A percentile compares a stretch with the other conserved stretches of the same genome.
phyloP scores from a whole-genome alignment of 2,329 filamentous ascomycete species.

The Cercospora janseana region DNA sequence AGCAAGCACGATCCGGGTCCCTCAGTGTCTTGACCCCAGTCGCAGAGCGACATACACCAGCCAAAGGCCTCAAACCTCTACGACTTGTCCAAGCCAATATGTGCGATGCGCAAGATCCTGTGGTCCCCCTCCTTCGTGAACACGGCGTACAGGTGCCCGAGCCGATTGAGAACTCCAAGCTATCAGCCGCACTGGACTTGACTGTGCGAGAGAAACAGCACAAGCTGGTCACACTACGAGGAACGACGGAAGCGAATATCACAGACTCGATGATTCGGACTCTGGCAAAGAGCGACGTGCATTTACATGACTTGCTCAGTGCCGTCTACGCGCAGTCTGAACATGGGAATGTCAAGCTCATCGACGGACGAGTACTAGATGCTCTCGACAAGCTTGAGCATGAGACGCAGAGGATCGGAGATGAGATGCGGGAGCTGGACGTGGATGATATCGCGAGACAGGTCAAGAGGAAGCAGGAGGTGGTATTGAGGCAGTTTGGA shows the following conservation, averaged over 20 bases:
- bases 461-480: conserved; percentile 26
- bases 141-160: conserved; percentile 31
- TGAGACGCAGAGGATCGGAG: conserved; percentile 40
- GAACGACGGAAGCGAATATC: conserved; percentile 35
- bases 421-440: conserved; percentile 40
- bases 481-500: conserved; percentile 13
- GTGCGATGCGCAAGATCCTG: conserved; percentile 34
- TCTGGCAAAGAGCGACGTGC: conserved; percentile 39
- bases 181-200: conserved; percentile 31
- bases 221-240: conserved; percentile 39
- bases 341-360: conserved; percentile 23
- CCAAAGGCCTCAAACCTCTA: conserved; percentile 35
- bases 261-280: conserved; percentile 39
- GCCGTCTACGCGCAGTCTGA: conserved; percentile 41
- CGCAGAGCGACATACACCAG: conserved; percentile 19
- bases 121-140: conserved; percentile 31
- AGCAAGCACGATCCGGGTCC: conserved; percentile 14
- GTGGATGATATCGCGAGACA: conserved; percentile 26
- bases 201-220: conserved; percentile 37
- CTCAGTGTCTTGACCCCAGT: conserved; percentile 32
- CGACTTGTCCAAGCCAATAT: conserved; percentile 35
- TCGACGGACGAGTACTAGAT: conserved; percentile 30
- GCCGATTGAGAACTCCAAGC: conserved; percentile 17
- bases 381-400: conserved; percentile 40
- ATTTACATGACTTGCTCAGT: conserved; percentile 39